Conservation (phyloP, 768 basidiomycete genomes). For the Lactarius tabidus region DNA sequence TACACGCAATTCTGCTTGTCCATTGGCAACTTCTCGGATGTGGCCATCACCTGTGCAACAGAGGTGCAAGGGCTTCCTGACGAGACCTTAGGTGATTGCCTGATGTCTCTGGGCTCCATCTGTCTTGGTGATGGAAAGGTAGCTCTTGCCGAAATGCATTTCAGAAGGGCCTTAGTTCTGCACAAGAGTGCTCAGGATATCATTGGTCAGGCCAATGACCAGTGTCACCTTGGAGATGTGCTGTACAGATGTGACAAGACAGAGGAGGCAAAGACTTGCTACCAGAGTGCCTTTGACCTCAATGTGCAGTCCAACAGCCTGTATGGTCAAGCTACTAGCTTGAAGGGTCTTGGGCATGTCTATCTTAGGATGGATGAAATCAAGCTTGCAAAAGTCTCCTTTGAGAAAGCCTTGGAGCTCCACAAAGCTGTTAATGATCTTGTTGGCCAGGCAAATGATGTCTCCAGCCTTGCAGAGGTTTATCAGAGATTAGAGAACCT, state of each 20-base stretch:
- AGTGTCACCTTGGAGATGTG: slow-evolving; percentile 19
- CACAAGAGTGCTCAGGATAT: slow-evolving; percentile 15
- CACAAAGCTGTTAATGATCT: slow-evolving; percentile 15
- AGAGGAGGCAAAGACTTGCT: slow-evolving; percentile 4
- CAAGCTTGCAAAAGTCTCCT: slow-evolving; percentile 2
- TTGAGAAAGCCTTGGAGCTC: slow-evolving; percentile 8
- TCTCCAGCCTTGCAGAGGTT: slow-evolving; percentile 14
- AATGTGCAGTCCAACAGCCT: not conserved
- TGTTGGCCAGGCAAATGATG: slow-evolving; percentile 21
- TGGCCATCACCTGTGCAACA: not conserved
- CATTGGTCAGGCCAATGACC: slow-evolving; percentile 19
- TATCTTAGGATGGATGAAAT: slow-evolving; percentile 13
- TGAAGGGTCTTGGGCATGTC: slow-evolving; percentile 18
- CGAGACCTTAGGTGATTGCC: slow-evolving; percentile 11
- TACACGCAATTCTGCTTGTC: slow-evolving; percentile 19
- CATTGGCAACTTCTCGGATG: slow-evolving; percentile 18
- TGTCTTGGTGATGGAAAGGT: slow-evolving; percentile 6
- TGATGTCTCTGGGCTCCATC: slow-evolving; percentile 7
- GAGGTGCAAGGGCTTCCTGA: not conserved
- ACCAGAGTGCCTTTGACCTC: slow-evolving; percentile 12
- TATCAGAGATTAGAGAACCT: slow-evolving; percentile 11
- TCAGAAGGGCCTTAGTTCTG: not conserved
- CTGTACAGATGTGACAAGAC: slow-evolving; percentile 11
- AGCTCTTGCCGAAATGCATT: not conserved
- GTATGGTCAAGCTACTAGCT: slow-evolving; percentile 17